These are phyloP conservation scores for Russula sp. DNA, from an alignment of 768 basidiomycete species.

Conservation along the genomic window DNA sequence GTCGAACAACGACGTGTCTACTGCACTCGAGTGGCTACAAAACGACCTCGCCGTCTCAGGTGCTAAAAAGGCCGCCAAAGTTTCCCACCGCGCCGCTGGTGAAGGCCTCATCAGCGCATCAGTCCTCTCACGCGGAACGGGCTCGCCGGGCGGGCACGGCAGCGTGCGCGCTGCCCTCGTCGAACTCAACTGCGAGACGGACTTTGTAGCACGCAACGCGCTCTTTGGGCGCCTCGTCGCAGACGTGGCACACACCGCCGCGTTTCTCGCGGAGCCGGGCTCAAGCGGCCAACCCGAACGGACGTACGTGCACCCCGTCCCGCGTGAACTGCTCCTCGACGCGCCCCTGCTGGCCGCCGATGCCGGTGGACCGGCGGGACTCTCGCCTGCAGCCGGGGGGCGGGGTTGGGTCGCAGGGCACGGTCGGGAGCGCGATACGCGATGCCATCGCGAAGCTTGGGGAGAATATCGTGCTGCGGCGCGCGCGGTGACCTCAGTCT, in stretches of 20 bases:
- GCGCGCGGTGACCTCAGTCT: conserved; percentile 33
- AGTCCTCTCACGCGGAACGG: conserved; percentile 59
- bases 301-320: conserved; percentile 42
- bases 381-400: conserved; percentile 10
- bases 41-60: conserved; percentile 67
- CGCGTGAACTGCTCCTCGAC: conserved; percentile 48
- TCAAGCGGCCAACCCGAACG: conserved; percentile 20
- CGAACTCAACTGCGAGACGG: conserved; percentile 94
- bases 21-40: conserved; percentile 76
- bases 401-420: conserved; percentile 28
- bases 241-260: conserved; percentile 80
- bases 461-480: conserved; percentile 66
- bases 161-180: conserved; percentile 77
- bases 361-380: conserved; percentile 14
- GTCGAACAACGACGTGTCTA: conserved; percentile 64
- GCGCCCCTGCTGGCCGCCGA: conserved; percentile 59
- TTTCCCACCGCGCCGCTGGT: conserved; percentile 63
- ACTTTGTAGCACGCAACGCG: conserved; percentile 87
- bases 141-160: conserved; percentile 34
- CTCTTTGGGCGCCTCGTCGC: conserved; percentile 71
- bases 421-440: conserved; percentile 58
- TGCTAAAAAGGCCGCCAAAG: conserved; percentile 76
- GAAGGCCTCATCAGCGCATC: conserved; percentile 80
- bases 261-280: conserved; percentile 52
- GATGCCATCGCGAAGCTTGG: conserved; percentile 71